Evolutionary conservation across 2,329 filamentous ascomycete genomes (phyloP).

Genomic region (Fusarium beomiforme): DNA sequence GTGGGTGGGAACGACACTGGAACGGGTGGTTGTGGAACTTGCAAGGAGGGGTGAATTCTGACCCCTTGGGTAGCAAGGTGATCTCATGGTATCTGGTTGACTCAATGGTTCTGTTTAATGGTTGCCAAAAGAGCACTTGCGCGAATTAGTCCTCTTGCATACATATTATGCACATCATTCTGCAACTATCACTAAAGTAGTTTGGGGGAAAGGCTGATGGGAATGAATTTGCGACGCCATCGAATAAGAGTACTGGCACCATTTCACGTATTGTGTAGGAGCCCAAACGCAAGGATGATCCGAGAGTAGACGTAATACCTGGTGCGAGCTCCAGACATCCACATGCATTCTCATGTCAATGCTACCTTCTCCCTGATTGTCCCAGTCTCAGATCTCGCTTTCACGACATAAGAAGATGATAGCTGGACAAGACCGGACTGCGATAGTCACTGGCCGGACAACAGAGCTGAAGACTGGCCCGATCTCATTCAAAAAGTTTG

Average conservation of each 20-base stretch:
- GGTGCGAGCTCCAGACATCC: not conserved
- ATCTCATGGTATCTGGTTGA: too few species aligned
- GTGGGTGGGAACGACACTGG: slow-evolving; percentile 1
- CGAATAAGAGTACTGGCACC: not conserved
- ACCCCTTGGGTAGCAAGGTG: too few species aligned
- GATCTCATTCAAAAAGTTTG: not conserved
- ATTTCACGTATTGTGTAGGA: not conserved
- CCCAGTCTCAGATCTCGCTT: not conserved
- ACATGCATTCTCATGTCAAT: not conserved
- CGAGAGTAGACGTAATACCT: not conserved
- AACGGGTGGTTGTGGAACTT: not conserved
- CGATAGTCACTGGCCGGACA: slow-evolving; percentile 5
- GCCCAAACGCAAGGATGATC: not conserved
- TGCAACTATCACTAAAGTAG: slow-evolving; percentile 13
- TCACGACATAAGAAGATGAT: not conserved
- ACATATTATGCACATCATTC: slow-evolving; percentile 22
- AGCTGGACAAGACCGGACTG: not conserved
- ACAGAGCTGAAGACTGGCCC: not conserved
- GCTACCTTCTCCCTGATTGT: slow-evolving; percentile 7
- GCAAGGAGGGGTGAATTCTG: not conserved
- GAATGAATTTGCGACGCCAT: not conserved
- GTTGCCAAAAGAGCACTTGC: not conserved
- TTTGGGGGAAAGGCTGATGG: not conserved
- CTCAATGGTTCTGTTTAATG: not conserved
- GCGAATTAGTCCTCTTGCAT: not conserved